Conservation (phyloP, 2,329 filamentous ascomycete genomes). For the Tolypocladium sp. region DNA sequence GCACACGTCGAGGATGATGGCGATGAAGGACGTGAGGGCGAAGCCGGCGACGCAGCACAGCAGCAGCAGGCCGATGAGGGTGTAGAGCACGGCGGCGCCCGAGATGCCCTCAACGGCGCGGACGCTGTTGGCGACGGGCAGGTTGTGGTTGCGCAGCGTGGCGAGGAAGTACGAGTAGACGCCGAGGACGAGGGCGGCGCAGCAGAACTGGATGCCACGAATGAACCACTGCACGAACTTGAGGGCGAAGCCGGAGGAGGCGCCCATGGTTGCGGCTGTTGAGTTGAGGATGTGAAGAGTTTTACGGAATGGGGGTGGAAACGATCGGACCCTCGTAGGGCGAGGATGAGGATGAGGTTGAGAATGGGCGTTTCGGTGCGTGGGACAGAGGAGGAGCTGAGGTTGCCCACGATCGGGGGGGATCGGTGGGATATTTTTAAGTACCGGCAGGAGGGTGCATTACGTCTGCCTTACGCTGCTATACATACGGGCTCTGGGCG, state of each 20-base stretch:
- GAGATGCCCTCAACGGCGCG: constrained; percentile 72
- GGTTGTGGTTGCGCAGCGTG: constrained; percentile 55
- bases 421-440: background rate
- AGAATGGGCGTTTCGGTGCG: background rate
- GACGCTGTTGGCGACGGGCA: constrained; percentile 53
- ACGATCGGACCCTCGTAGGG: background rate
- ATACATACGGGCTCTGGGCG: background rate
- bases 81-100: constrained; percentile 67
- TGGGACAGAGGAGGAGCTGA: background rate
- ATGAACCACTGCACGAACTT: constrained; percentile 62
- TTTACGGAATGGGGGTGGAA: background rate
- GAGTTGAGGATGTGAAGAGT: background rate
- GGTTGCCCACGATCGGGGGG: background rate
- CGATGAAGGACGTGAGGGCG: constrained; percentile 61
- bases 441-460: background rate
- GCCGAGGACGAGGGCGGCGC: constrained; percentile 63
- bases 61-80: constrained; percentile 59
- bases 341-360: background rate
- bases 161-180: constrained; percentile 82
- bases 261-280: constrained; percentile 15
- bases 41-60: constrained; percentile 74
- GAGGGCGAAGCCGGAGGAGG: constrained; percentile 40
- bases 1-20: constrained; percentile 65
- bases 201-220: constrained; percentile 65
- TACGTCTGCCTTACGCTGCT: background rate